phyloP scores from a whole-genome alignment of 2,329 filamentous ascomycete genomes.

The Talaromyces amestolkiae region DNA sequence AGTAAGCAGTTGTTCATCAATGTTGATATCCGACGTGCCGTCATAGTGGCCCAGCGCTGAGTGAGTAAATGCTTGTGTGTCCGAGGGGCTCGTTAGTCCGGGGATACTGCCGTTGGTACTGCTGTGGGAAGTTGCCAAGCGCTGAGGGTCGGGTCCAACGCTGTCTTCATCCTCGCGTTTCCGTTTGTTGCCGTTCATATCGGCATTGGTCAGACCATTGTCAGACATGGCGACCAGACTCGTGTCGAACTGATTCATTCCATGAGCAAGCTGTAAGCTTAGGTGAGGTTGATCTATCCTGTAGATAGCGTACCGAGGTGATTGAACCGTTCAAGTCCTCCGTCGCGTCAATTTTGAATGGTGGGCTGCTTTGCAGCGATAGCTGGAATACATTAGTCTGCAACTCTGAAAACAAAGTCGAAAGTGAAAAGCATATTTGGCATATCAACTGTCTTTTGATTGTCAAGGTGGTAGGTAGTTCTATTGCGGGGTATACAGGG shows the following conservation, averaged over 20 bases:
- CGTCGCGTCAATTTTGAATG: constrained; percentile 2
- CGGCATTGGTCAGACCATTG: constrained; percentile 36
- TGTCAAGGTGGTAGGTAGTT: neutral
- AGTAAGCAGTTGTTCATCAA: constrained; percentile 48
- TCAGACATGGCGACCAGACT: constrained; percentile 36
- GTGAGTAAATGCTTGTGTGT: constrained; percentile 37
- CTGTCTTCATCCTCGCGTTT: constrained; percentile 42
- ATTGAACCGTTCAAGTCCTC: constrained; percentile 2
- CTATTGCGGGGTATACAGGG: constrained; percentile 13
- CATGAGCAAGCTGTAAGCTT: constrained; percentile 5
- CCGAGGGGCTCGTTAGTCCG: constrained; percentile 25
- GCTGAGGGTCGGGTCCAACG: constrained; percentile 40
- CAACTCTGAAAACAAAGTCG: neutral
- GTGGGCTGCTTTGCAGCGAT: neutral
- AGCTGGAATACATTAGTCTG: constrained; percentile 4
- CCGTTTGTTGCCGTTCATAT: constrained; percentile 37
- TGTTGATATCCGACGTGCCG: constrained; percentile 36
- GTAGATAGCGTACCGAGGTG: constrained; percentile 6
- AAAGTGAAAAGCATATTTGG: neutral
- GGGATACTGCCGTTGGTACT: constrained; percentile 41
- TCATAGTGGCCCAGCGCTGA: constrained; percentile 37
- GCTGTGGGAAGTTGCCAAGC: constrained; percentile 36
- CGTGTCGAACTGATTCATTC: constrained; percentile 6
- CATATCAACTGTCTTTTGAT: neutral
- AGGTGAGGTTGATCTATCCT: neutral